phyloP scores from a whole-genome alignment of 1,284 basidiomycete genomes.

The Fomitopsis schrenkii region DNA sequence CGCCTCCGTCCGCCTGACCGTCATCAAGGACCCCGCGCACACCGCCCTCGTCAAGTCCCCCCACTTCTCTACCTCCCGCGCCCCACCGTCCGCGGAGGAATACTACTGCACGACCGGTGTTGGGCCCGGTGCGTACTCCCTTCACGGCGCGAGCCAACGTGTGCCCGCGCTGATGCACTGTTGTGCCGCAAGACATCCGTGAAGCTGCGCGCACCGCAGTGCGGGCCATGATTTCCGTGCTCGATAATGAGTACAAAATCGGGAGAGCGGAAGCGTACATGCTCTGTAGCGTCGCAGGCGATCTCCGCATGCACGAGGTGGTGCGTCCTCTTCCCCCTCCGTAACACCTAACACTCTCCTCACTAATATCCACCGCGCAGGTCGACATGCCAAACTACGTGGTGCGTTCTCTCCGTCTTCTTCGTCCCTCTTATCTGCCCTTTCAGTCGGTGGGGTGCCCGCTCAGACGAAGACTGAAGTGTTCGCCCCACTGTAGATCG shows the following conservation, averaged over 20 bases:
- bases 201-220: slow-evolving; percentile 52
- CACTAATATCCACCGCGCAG: too few species aligned
- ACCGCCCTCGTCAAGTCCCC: slow-evolving; percentile 54
- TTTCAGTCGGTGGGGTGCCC: too few species aligned
- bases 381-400: too few species aligned
- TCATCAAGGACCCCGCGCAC: slow-evolving; percentile 51
- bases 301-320: slow-evolving; percentile 59
- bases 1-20: slow-evolving; percentile 49
- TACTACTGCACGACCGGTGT: slow-evolving; percentile 59
- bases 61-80: slow-evolving; percentile 39
- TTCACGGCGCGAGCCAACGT: background rate
- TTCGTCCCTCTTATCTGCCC: too few species aligned
- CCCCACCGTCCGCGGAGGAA: slow-evolving; percentile 29
- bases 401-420: too few species aligned
- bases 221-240: slow-evolving; percentile 51
- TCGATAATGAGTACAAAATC: slow-evolving; percentile 39
- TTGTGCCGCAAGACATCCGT: slow-evolving; percentile 37
- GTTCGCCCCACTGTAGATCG: too few species aligned
- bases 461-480: too few species aligned
- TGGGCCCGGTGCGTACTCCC: slow-evolving; percentile 31
- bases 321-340: slow-evolving; percentile 30
- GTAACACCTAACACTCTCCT: too few species aligned
- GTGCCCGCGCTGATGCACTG: background rate
- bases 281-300: slow-evolving; percentile 57
- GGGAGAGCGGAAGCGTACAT: slow-evolving; percentile 49